Evolutionary conservation across 768 basidiomycete genomes (phyloP), one percentile per base, ranked within the genome.

Genomic region (Pleurotus djamor): DNA sequence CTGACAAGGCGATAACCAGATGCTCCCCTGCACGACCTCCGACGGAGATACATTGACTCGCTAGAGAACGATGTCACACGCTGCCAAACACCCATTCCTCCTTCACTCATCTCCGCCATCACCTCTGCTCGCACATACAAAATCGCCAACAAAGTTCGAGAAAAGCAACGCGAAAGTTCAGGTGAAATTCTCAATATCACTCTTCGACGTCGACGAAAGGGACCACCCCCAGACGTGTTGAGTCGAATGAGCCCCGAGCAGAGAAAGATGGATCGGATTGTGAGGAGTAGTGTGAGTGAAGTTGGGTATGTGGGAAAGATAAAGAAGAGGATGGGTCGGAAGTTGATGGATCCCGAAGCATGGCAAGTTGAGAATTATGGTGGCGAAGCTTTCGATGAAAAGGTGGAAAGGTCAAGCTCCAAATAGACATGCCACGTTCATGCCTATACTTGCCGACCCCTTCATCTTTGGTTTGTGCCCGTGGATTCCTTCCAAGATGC

Each of bases 221-320:
- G 85, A 0, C 87, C 88, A 0, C 91, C 92, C 0, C 83, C 89
- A 0, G 85, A 85, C 62, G 62, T 89, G 3, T 73, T 85, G 2
- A 70, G 68, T 17, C 73, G 66, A 59, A 84, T 91, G 84, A 74
- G 81, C 0, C 72, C 76, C 1, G 66, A 77, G 62, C 70, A 80
- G 59, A 77, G 75, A 59, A 71, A 68, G 52, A 67, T 76, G 68
- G 88, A 91, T 61, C 73, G 70, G 61, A 71, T 88, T 4, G 75
- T 78, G 52, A 71, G 83, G 38, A 56, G 54, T n/a, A 78, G 76
- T 41, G 76, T 83, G 2, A 80, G 86, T 57, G 84, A 87, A 68
- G 88, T 82, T 0, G 92, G 92, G 12, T 92, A 91, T 68, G 80
- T 85, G 2, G 91, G 82, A n/a, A 65, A 71, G 66, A 76, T 87